Base-by-base conservation (phyloP, 495 filamentous ascomycete genomes). In the Neurospora tetraspora region DNA sequence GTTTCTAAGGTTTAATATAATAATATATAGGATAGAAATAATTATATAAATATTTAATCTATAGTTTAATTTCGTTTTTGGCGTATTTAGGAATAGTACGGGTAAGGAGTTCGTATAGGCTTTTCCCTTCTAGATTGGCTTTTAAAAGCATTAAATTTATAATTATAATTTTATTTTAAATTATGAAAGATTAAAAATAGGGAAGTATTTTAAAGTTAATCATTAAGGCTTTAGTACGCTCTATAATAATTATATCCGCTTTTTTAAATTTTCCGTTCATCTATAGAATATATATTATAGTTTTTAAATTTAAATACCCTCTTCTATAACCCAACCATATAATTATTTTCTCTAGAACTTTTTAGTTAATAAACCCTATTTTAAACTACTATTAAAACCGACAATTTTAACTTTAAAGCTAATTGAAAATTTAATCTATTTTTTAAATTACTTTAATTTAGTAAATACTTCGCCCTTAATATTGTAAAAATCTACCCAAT, bases 91-190 rank as follows among this genome's bases (percentile, higher is more conserved):
- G 40, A 4, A 42, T 42, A 16, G n/a, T n/a, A n/a, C 5, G 0
- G 2, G 0, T 1, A 18, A 2, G 5, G 0, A 42, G 6, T 6
- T 38, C 9, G 1, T 42, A 18, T 1, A 4, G 40, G 7, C 1
- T 42, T 5, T 42, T 42, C 0, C 16, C 16, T 18, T 42, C 5
- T 7, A 2, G 12, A 18, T 42, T 42, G 0, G 11, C 40, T 3
- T 42, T 42, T 3, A 16, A 42, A 4, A 16, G 40, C 18, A 42
- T 42, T 0, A 42, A 1, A 4, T 42, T 42, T 42, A 42, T 42
- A 5, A 42, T 12, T 4, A 1, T 39, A 42, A 42, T 18, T 2
- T 18, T 16, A 5, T 6, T 39, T 39, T 39, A 2, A 12, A 39
- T 1, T 0, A 39, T 2, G 9, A 39, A 42, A 6, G 16, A 42